phyloP scores from a whole-genome alignment of 108 stramenopile genomes.

The Nitzschia palea region DNA sequence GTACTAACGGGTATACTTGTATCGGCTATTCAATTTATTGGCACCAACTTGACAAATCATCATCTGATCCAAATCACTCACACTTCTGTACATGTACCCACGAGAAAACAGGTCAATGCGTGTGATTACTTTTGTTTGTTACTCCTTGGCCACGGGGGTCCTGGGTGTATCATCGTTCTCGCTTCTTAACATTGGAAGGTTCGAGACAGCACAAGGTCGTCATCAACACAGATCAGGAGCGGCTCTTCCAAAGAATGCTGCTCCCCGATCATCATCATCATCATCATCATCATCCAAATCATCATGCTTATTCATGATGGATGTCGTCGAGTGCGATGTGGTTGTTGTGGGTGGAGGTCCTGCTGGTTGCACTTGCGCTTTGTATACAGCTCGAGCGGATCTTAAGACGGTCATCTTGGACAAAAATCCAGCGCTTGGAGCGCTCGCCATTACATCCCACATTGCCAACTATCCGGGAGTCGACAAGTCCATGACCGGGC shows the following conservation, averaged over 20 bases:
- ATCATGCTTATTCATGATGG: slow-evolving; percentile 26
- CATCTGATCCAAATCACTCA: too few relatives aligned
- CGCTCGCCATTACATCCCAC: slow-evolving; percentile 42
- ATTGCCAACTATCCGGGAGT: slow-evolving; percentile 62
- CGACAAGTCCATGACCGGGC: slow-evolving; percentile 32
- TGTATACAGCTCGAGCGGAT: slow-evolving; percentile 53
- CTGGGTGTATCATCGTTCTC: neutral
- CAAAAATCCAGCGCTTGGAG: slow-evolving; percentile 44
- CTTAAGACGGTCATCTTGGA: slow-evolving; percentile 51
- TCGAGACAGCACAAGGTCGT: neutral
- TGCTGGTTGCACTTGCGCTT: slow-evolving; percentile 56
- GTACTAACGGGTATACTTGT: too few relatives aligned
- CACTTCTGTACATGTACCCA: too few relatives aligned
- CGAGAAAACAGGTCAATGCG: too few relatives aligned
- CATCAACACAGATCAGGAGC: neutral
- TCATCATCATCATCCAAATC: neutral
- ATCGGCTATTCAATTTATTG: too few relatives aligned
- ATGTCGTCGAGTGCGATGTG: slow-evolving; percentile 48
- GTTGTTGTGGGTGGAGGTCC: slow-evolving; percentile 75
- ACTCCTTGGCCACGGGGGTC: too few relatives aligned
- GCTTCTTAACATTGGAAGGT: neutral
- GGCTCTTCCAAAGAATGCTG: too few relatives aligned
- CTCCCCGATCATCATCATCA: neutral
- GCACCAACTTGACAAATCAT: too few relatives aligned
- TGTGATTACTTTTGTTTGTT: too few relatives aligned